phyloP scores from a whole-genome alignment of 2,329 filamentous ascomycete genomes.

The Clonostachys sp. region DNA sequence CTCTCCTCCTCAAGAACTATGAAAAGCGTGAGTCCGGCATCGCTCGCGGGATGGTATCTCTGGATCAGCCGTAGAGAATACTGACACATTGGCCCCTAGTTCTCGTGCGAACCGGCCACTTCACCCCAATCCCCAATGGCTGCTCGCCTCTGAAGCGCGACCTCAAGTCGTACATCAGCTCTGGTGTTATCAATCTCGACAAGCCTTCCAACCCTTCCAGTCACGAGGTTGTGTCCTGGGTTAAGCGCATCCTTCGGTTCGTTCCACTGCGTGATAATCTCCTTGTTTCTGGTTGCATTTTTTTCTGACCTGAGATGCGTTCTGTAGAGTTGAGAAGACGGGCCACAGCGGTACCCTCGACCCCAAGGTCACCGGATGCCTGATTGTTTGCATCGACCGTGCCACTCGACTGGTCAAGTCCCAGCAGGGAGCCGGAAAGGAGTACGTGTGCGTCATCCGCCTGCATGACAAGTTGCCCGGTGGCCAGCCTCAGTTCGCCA shows the following conservation, averaged over 20 bases:
- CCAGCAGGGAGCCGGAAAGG: constrained; percentile 97
- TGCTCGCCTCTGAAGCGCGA: constrained; percentile 90
- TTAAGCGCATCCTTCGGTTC: constrained; percentile 93
- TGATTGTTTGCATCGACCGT: constrained; percentile 94
- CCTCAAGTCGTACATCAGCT: constrained; percentile 94
- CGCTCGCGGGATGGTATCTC: neutral
- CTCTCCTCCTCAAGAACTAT: constrained; percentile 93
- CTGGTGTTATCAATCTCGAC: constrained; percentile 91
- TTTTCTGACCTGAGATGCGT: neutral
- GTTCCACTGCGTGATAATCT: constrained; percentile 10
- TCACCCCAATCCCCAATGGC: constrained; percentile 92
- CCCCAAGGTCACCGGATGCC: constrained; percentile 93
- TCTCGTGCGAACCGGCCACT: constrained; percentile 89
- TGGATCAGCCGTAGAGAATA: constrained; percentile 12
- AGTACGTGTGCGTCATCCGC: constrained; percentile 94
- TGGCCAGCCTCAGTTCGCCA: constrained; percentile 86
- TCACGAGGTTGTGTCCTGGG: constrained; percentile 98
- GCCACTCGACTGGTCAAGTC: constrained; percentile 97
- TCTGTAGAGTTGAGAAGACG: constrained; percentile 69
- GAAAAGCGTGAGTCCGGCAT: constrained; percentile 66
- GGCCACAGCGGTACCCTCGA: constrained; percentile 98
- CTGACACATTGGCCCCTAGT: constrained; percentile 43
- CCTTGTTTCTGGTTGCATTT: too few species aligned
- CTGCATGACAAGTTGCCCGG: constrained; percentile 94
- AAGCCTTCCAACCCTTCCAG: constrained; percentile 91